Conservation (phyloP, 179 eudicot genomes). For the Beta macrorhiza region DNA sequence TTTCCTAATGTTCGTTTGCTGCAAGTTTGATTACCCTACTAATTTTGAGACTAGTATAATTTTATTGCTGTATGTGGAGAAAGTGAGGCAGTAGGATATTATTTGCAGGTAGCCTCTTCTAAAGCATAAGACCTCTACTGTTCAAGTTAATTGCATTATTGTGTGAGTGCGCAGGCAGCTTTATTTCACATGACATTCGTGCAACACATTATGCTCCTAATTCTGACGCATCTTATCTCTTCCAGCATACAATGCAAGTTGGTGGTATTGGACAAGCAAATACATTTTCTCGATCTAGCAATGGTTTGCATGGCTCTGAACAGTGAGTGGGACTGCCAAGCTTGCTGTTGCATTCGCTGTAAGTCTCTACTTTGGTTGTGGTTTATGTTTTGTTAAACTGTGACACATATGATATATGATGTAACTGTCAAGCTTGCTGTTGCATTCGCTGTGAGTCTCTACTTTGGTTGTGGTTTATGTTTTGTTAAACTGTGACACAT, state of each 20-base stretch:
- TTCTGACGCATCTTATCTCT: background rate
- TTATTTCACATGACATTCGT: background rate
- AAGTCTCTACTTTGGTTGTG: slow-evolving; percentile 5
- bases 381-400: too few relatives aligned
- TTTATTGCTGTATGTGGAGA: background rate
- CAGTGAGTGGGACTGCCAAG: background rate
- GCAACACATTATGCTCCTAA: background rate
- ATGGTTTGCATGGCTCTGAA: background rate
- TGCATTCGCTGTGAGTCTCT: slow-evolving; percentile 4
- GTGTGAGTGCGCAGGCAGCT: background rate
- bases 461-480: background rate
- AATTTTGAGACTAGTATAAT: background rate
- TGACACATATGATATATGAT: too few relatives aligned
- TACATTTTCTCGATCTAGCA: background rate
- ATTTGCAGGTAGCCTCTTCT: background rate
- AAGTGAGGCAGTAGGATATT: background rate
- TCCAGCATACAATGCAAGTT: background rate
- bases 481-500: too few relatives aligned
- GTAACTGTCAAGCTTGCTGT: background rate
- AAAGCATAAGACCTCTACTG: background rate
- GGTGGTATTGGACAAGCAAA: background rate
- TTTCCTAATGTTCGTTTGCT: background rate
- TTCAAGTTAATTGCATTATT: background rate
- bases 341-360: background rate
- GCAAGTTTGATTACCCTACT: background rate